Conservation (phyloP, 257 asterid species). For the Solanum microdontum region DNA sequence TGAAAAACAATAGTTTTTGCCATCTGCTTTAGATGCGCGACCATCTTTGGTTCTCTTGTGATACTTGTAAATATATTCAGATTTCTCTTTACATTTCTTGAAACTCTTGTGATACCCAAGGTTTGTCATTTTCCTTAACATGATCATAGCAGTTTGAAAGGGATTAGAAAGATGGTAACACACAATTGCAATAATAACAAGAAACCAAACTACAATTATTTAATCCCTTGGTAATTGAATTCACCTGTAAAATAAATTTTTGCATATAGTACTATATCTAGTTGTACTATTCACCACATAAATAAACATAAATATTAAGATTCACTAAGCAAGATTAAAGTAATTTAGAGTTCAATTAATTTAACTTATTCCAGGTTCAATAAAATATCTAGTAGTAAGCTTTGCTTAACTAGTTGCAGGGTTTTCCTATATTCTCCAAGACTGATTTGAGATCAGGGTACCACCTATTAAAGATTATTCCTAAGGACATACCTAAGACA, state of each 20-base stretch:
- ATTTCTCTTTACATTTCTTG: conserved; percentile 91
- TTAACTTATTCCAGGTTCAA: neutral
- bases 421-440: neutral
- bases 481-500: neutral
- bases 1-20: conserved; percentile 72
- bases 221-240: neutral
- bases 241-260: conserved; percentile 4
- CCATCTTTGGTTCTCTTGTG: conserved; percentile 86
- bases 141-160: conserved; percentile 6
- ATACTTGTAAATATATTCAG: conserved; percentile 84
- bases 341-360: neutral
- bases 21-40: conserved; percentile 77
- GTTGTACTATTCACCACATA: conserved; percentile 12
- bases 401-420: neutral
- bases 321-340: neutral
- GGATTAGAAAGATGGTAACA: neutral
- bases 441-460: neutral
- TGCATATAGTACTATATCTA: neutral
- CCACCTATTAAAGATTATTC: neutral
- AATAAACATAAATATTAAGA: conserved; percentile 23
- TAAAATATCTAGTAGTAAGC: no score
- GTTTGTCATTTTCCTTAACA: conserved; percentile 82
- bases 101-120: conserved; percentile 69
- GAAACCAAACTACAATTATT: neutral
- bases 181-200: neutral